Evolutionary conservation across 768 basidiomycete species (phyloP), one percentile per base, ranked within the genome.

Genomic region (Agaricus blazei): DNA sequence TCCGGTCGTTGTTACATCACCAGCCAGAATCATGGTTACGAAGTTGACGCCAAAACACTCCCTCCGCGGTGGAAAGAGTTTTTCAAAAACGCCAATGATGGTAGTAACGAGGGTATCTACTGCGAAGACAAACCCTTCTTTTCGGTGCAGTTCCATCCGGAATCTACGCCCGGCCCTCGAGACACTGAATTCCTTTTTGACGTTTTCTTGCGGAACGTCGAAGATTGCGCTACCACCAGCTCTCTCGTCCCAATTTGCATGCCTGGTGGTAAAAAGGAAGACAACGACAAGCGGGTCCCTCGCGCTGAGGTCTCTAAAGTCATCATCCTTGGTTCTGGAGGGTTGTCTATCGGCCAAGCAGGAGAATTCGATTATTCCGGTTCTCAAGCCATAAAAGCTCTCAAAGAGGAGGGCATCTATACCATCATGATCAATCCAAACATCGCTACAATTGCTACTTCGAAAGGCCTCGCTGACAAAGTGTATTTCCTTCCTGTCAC

Each of bases 291-390:
- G 70, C 83, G 78, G 52, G 75, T 80, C 41, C 90, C 87, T 49
- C 85, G 84, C 58, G 80, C 80, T 55, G 80, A 87, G 58, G 93
- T 97, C 51, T 83, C 81, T 64, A 99, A 99, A 73, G 95, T 99
- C 52, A 80, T 99, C 63, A 93, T 99, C 61, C 85, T 99, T 49
- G 97, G 97, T 46, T 98, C 96, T 5, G 97, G 97, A 28, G 97
- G 97, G 60, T 76, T 99, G 19, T 98, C 95, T 9, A 99, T 99
- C 61, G 97, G 97, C 48, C 97, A 99, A 68, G 97, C 97, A 0
- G 97, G 97, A 62, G 97, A 99, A 71, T 99, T 99, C 72, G 97
- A 99, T 73, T 99, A 99, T 74, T 98, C 97, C 0, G 97, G 97
- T 59, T 96, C 93, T 38, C 97, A 99, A 69, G 96, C 97, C 11